These are phyloP conservation scores for Ogataea nakhonphanomensis DNA, from an alignment of 805 yeast species.

Conservation along the genomic window DNA sequence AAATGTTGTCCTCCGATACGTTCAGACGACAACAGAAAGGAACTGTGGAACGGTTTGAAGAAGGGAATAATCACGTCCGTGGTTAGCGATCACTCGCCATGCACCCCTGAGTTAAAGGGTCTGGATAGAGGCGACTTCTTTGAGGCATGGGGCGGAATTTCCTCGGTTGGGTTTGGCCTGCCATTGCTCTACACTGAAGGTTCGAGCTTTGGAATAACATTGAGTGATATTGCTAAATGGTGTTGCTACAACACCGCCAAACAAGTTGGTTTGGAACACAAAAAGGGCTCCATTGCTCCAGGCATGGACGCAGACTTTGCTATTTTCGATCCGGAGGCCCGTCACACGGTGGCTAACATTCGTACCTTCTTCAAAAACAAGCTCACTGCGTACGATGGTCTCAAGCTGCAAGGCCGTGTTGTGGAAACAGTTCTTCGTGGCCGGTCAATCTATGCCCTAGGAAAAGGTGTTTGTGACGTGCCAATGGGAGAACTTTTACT, in stretches of 20 bases:
- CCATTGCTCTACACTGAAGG: conserved; percentile 80
- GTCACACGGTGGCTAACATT: conserved; percentile 49
- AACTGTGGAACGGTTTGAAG: conserved; percentile 75
- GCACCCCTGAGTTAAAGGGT: conserved; percentile 87
- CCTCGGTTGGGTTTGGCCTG: conserved; percentile 89
- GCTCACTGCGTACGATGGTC: conserved; percentile 81
- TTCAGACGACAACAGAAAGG: conserved; percentile 61
- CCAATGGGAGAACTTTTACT: conserved; percentile 60
- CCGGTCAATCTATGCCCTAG: conserved; percentile 54
- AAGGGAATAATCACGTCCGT: conserved; percentile 71
- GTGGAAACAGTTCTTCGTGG: conserved; percentile 82
- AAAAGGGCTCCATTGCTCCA: conserved; percentile 66
- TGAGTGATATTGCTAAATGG: conserved; percentile 71
- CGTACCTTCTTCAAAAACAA: conserved; percentile 77
- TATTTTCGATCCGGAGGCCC: conserved; percentile 64
- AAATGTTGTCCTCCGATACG: conserved; percentile 97
- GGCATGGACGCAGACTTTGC: conserved; percentile 91
- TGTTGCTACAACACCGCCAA: conserved; percentile 78
- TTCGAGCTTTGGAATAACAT: conserved; percentile 31
- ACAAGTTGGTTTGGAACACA: conserved; percentile 73
- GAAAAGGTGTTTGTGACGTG: conserved; percentile 50
- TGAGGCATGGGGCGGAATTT: conserved; percentile 94
- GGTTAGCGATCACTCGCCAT: conserved; percentile 94
- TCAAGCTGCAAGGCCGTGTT: conserved; percentile 65
- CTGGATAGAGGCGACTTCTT: conserved; percentile 82